Evolutionary conservation across 164 flowering plant species (phyloP), one percentile per base, ranked within the genome.

Genomic region (Vitis riparia): DNA sequence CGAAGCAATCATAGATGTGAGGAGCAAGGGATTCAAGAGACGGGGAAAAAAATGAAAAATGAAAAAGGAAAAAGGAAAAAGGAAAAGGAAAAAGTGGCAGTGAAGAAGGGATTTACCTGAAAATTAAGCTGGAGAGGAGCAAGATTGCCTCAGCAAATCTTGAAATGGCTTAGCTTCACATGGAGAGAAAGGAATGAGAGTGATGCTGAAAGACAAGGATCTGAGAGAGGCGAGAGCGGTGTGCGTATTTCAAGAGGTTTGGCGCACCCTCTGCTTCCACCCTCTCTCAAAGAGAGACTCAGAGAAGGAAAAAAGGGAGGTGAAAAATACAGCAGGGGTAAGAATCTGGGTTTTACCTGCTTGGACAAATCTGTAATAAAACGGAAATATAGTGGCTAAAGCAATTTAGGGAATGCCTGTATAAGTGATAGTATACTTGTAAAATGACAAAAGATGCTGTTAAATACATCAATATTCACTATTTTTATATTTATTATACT

Each of bases 201-300:
- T 66, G 51, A 16, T 16, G 64, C 9, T 15, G 6, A n/a, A 59
- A 55, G 76, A 68, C 50, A 55, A 68, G 59, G 76, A 73, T 73
- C 76, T 55, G 63, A 27, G 52, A 9, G 13, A 63, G 44, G 55
- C 7, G 57, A 58, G 49, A 49, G 68, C 11, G 60, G 51, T 4
- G 55, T 55, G 17, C 61, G 47, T 37, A 19, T 44, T 19, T 15
- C 1, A 50, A 58, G 74, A 58, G 19, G 55, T 63, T 64, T 49
- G 63, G 68, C 63, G 67, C 63, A 57, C 68, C 68, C 63, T 57
- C 55, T 27, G 5, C 27, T 51, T 48, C 23, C 44, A 3, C 44
- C 44, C 44, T 37, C 44, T 37, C 44, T 37, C 44, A 37, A 37
- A 37, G 44, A 37, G 44, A 37, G 44, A 37, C 7, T 37, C 44